These are phyloP conservation scores for Phytophthora foliorum DNA, from an alignment of 352 stramenopile species.

Conservation along the genomic window DNA sequence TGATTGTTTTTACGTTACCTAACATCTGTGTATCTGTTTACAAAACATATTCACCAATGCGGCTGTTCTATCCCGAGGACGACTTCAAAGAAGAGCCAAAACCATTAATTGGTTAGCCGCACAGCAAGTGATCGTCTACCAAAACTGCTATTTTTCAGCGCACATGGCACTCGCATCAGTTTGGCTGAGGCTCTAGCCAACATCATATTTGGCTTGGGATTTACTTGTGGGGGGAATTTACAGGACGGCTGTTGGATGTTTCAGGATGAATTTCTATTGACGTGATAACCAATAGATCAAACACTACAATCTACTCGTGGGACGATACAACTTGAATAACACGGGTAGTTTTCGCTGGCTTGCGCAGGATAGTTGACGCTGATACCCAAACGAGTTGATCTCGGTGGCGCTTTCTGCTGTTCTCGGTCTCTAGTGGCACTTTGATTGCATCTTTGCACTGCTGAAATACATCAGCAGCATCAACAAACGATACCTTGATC, in stretches of 20 bases:
- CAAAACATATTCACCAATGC: too few relatives aligned
- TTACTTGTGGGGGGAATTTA: neutral
- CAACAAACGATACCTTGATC: neutral
- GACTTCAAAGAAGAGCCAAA: too few relatives aligned
- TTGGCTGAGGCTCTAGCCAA: too few relatives aligned
- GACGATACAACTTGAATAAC: neutral
- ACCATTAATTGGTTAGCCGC: too few relatives aligned
- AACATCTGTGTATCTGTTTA: too few relatives aligned
- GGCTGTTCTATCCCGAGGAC: too few relatives aligned
- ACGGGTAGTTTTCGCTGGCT: slow-evolving; percentile 7
- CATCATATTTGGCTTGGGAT: neutral
- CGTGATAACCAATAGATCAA: neutral
- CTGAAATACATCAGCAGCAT: slow-evolving; percentile 16
- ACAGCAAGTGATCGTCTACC: too few relatives aligned
- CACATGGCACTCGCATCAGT: too few relatives aligned
- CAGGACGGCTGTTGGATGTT: neutral
- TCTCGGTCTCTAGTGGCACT: slow-evolving; percentile 1
- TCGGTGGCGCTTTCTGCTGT: slow-evolving; percentile 11
- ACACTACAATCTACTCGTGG: slow-evolving; percentile 3
- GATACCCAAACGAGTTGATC: slow-evolving; percentile 21
- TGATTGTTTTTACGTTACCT: too few relatives aligned
- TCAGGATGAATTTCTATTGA: neutral
- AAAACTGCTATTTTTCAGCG: too few relatives aligned
- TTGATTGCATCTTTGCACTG: slow-evolving; percentile 17
- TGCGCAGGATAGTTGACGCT: slow-evolving; percentile 13